Percentiles rank a stretch among this genome's conserved stretches.
Conservation (phyloP, 306 rosid genomes). For the Urtica urens region DNA sequence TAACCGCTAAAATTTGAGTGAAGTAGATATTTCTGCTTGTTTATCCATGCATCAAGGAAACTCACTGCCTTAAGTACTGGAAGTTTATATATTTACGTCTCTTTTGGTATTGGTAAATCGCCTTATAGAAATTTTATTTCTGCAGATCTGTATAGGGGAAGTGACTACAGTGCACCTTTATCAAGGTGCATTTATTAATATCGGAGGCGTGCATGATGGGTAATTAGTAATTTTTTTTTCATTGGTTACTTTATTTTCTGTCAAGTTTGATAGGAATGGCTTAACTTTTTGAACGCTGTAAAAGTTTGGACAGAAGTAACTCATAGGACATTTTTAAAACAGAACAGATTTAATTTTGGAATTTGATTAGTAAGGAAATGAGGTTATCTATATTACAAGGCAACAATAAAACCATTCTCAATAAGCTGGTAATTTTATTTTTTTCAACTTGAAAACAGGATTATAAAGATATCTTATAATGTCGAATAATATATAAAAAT, state of each 20-base stretch:
- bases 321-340: too few relatives aligned
- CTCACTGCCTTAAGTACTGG: too few relatives aligned
- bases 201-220: constrained; percentile 97
- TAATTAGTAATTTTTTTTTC: constrained; percentile 18
- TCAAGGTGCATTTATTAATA: constrained; percentile 98
- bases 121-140: not conserved
- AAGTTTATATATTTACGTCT: too few relatives aligned
- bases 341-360: too few relatives aligned
- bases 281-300: not conserved
- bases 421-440: not conserved
- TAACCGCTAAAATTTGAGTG: too few relatives aligned
- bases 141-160: constrained; percentile 80
- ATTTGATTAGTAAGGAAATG: too few relatives aligned
- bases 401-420: not conserved
- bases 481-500: too few relatives aligned
- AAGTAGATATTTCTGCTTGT: too few relatives aligned
- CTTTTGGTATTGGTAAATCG: not conserved
- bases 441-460: not conserved
- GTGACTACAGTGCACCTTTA: constrained; percentile 79
- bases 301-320: too few relatives aligned
- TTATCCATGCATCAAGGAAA: too few relatives aligned
- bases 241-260: not conserved
- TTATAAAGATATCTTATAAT: not conserved
- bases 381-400: not conserved
- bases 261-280: too few relatives aligned